These are phyloP conservation scores for Xenoacremonium recifei DNA, from an alignment of 2,329 filamentous ascomycete species.

Conservation along the genomic window DNA sequence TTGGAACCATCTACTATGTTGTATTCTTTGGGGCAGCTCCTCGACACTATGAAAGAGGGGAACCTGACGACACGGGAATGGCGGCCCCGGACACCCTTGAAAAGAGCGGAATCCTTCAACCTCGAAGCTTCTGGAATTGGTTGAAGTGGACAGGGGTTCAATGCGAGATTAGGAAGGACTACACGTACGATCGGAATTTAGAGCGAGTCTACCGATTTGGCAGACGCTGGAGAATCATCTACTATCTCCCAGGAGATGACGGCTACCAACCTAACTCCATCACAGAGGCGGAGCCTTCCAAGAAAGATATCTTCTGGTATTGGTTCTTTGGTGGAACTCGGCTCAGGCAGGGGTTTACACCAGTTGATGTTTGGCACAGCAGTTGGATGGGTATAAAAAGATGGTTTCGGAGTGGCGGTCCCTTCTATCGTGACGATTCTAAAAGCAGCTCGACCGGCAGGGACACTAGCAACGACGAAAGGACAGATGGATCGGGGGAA, in stretches of 20 bases:
- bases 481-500: too few relatives aligned
- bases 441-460: too few relatives aligned
- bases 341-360: background rate
- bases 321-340: slow-evolving; percentile 2
- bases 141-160: background rate
- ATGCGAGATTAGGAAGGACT: slow-evolving; percentile 1
- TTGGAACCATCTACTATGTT: background rate
- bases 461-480: too few relatives aligned
- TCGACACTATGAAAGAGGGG: background rate
- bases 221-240: background rate
- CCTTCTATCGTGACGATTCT: slow-evolving; percentile 4
- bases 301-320: slow-evolving; percentile 1
- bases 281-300: background rate
- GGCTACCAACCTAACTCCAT: background rate
- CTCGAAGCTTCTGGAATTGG: background rate
- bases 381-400: too few relatives aligned
- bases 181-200: background rate
- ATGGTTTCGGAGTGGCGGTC: too few relatives aligned
- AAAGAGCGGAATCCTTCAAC: background rate
- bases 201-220: slow-evolving; percentile 2
- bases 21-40: background rate
- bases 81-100: background rate
- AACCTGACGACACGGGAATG: too few relatives aligned
- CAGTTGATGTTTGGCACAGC: too few relatives aligned
- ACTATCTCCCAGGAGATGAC: slow-evolving; percentile 1